Conservation (phyloP, 352 stramenopile species). For the Pythium dissotocum region DNA sequence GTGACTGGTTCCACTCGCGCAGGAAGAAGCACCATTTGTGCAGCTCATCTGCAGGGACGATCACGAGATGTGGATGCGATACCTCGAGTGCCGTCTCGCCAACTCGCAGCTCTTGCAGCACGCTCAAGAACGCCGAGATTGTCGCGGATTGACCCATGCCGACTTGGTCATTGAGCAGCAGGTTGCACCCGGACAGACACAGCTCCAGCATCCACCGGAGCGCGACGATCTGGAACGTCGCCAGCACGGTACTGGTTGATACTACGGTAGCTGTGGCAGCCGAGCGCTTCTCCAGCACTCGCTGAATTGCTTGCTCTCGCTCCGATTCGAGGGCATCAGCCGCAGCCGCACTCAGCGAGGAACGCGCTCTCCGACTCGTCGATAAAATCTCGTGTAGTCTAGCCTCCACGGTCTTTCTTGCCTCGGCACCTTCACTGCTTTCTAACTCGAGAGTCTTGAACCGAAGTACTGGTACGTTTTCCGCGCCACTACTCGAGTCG, state of each 20-base stretch:
- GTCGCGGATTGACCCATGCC: conserved; percentile 85
- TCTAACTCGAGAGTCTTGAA: conserved; percentile 26
- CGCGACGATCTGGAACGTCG: conserved; percentile 74
- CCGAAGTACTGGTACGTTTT: background rate
- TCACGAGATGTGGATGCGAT: conserved; percentile 66
- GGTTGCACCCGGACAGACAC: conserved; percentile 59
- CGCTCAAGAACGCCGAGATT: conserved; percentile 71
- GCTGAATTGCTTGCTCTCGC: conserved; percentile 18
- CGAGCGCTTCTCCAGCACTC: conserved; percentile 11
- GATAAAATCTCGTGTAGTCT: conserved; percentile 35
- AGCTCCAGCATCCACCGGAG: conserved; percentile 84
- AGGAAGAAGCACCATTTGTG: conserved; percentile 83
- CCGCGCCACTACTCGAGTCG: background rate
- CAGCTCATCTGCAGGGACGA: conserved; percentile 73
- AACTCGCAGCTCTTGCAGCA: conserved; percentile 43
- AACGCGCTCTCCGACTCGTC: conserved; percentile 41
- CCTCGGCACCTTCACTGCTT: conserved; percentile 20
- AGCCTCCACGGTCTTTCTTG: conserved; percentile 34
- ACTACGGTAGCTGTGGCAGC: background rate
- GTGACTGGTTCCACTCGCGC: conserved; percentile 45
- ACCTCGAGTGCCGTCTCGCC: background rate
- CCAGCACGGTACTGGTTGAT: conserved; percentile 45
- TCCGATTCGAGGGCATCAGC: background rate
- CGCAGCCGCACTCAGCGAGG: conserved; percentile 1
- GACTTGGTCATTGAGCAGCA: conserved; percentile 85